Evolutionary conservation across 148 eudicot genomes (phyloP).

Genomic region (Spergularia bocconei): DNA sequence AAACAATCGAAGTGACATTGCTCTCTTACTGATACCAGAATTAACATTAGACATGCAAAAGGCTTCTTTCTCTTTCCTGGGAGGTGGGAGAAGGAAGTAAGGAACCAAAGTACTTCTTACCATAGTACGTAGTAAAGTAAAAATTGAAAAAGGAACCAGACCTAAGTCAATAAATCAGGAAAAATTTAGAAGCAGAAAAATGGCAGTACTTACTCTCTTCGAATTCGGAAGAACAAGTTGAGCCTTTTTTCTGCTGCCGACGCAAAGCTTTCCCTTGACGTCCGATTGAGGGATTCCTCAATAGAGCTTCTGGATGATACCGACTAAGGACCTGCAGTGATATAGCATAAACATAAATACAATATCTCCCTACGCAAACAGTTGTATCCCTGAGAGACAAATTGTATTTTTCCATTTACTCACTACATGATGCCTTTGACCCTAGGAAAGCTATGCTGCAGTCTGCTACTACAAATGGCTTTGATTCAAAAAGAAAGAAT

Average conservation of each 20-base stretch:
- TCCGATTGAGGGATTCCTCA: conserved; percentile 63
- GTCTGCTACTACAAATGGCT: too few species aligned
- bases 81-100: too few species aligned
- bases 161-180: too few species aligned
- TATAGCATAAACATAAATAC: background rate
- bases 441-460: too few species aligned
- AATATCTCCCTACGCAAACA: background rate
- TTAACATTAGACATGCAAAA: background rate
- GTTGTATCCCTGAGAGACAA: background rate
- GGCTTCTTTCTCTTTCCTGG: too few species aligned
- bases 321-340: conserved; percentile 62
- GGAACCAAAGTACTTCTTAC: too few species aligned
- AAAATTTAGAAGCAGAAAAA: background rate
- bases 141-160: too few species aligned
- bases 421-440: too few species aligned
- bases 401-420: background rate
- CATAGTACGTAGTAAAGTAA: too few species aligned
- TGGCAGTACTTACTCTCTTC: conserved; percentile 26
- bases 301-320: conserved; percentile 59
- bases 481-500: too few species aligned
- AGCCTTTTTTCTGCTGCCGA: conserved; percentile 54
- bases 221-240: conserved; percentile 28
- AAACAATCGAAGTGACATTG: background rate
- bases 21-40: background rate
- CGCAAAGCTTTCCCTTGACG: conserved; percentile 93